These are phyloP conservation scores for Haberlea rhodopensis DNA, from an alignment of 257 asterid genomes.

Conservation along the genomic window DNA sequence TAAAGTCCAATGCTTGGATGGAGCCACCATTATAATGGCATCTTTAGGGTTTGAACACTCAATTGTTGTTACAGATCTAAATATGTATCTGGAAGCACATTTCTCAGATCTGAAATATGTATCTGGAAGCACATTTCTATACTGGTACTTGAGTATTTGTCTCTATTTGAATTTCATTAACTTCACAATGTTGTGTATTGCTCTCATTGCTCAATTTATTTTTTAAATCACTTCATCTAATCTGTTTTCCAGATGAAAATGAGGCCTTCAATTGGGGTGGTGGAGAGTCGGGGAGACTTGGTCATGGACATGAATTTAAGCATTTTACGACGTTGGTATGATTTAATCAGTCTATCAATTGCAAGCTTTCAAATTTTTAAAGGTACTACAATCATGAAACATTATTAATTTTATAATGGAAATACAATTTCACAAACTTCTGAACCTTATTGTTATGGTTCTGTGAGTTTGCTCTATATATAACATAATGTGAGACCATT, in stretches of 20 bases:
- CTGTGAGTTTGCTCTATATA: too few relatives aligned
- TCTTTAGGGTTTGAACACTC: constrained; percentile 93
- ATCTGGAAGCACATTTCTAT: constrained; percentile 14
- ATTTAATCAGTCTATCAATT: too few relatives aligned
- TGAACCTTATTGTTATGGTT: too few relatives aligned
- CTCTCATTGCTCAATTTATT: constrained; percentile 18
- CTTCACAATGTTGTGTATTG: not conserved
- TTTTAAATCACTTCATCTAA: not conserved
- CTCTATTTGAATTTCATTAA: not conserved
- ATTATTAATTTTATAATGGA: too few relatives aligned
- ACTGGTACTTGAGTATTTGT: constrained; percentile 3
- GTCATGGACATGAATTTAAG: constrained; percentile 87
- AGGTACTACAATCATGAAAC: too few relatives aligned
- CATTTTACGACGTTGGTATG: constrained; percentile 72
- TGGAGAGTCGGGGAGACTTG: constrained; percentile 93
- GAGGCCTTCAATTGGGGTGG: constrained; percentile 97
- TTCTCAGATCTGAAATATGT: constrained; percentile 39
- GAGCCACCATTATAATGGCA: constrained; percentile 48
- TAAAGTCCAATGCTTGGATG: constrained; percentile 72
- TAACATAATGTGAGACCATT: too few relatives aligned
- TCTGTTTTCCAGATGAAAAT: constrained; percentile 61
- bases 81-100: too few relatives aligned
- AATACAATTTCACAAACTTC: too few relatives aligned
- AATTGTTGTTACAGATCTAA: constrained; percentile 95
- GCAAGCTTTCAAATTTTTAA: too few relatives aligned